These are phyloP conservation scores for Neurospora discreta DNA, from an alignment of 495 filamentous ascomycete species.

Conservation along the genomic window DNA sequence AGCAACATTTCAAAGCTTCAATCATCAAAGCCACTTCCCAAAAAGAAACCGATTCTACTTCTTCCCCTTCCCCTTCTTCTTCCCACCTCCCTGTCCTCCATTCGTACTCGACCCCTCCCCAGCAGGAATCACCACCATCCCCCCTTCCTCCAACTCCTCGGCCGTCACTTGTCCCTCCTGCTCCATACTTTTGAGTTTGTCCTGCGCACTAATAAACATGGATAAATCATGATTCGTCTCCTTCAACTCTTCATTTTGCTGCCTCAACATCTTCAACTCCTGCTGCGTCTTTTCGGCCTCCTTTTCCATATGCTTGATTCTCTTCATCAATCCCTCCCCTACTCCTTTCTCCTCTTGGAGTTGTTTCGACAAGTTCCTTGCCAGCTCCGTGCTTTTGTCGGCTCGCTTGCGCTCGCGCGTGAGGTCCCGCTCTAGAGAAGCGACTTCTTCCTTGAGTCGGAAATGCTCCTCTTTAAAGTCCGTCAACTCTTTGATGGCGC, in stretches of 20 bases:
- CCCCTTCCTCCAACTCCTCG: conserved; percentile 40
- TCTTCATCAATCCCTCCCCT: conserved; percentile 62
- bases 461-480: conserved; percentile 44
- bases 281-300: conserved; percentile 42
- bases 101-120: conserved; percentile 21
- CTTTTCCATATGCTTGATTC: conserved; percentile 55
- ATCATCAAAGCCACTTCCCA: neutral
- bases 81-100: conserved; percentile 7
- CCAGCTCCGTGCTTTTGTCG: conserved; percentile 60
- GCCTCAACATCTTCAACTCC: conserved; percentile 37
- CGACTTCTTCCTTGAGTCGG: conserved; percentile 46
- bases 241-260: conserved; percentile 50
- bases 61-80: conserved; percentile 46
- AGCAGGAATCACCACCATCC: conserved; percentile 30
- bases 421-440: conserved; percentile 57
- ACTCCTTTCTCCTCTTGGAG: conserved; percentile 84
- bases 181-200: conserved; percentile 65
- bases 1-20: neutral
- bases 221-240: conserved; percentile 85
- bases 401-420: conserved; percentile 55
- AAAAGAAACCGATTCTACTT: conserved; percentile 7
- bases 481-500: conserved; percentile 38
- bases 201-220: conserved; percentile 76
- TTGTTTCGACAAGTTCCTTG: conserved; percentile 62
- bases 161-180: conserved; percentile 48